These are phyloP conservation scores for Cladophialophora psammophila DNA, from an alignment of 2,329 filamentous ascomycete species.

Conservation along the genomic window DNA sequence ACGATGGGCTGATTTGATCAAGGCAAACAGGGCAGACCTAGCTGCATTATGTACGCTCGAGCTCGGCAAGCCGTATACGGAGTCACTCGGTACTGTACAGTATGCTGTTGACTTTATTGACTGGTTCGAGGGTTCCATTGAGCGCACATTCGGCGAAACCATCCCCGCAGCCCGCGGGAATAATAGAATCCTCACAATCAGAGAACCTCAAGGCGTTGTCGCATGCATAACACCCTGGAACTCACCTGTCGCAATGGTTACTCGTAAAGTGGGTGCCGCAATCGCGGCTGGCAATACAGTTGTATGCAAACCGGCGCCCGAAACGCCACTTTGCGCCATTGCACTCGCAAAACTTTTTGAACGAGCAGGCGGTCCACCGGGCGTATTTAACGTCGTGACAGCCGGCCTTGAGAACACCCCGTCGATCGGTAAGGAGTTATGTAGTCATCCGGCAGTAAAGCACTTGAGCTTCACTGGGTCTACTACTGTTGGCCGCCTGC, in stretches of 20 bases:
- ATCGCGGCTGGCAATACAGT: constrained; percentile 74
- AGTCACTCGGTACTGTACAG: constrained; percentile 56
- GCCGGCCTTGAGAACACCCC: constrained; percentile 72
- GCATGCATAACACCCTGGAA: constrained; percentile 51
- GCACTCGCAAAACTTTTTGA: constrained; percentile 53
- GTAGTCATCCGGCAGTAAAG: constrained; percentile 37
- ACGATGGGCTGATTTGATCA: constrained; percentile 36
- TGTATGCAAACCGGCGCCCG: constrained; percentile 89
- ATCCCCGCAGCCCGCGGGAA: constrained; percentile 33
- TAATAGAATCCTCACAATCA: constrained; percentile 36
- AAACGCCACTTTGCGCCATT: constrained; percentile 87
- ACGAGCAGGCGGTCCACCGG: constrained; percentile 53
- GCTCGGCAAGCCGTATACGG: constrained; percentile 64
- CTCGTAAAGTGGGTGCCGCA: constrained; percentile 40
- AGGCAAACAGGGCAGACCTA: constrained; percentile 35
- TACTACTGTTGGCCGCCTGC: constrained; percentile 51
- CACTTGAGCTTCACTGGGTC: constrained; percentile 45
- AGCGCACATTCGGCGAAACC: constrained; percentile 19
- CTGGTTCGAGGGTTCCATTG: constrained; percentile 20
- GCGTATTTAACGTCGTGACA: constrained; percentile 77
- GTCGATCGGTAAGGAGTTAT: constrained; percentile 62
- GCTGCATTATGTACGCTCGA: constrained; percentile 63
- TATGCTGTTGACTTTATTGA: constrained; percentile 50
- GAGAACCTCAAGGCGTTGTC: constrained; percentile 49
- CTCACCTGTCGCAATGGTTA: constrained; percentile 45